Base-by-base conservation (phyloP, 2,329 filamentous ascomycete species). In the Didymella arachidicola region DNA sequence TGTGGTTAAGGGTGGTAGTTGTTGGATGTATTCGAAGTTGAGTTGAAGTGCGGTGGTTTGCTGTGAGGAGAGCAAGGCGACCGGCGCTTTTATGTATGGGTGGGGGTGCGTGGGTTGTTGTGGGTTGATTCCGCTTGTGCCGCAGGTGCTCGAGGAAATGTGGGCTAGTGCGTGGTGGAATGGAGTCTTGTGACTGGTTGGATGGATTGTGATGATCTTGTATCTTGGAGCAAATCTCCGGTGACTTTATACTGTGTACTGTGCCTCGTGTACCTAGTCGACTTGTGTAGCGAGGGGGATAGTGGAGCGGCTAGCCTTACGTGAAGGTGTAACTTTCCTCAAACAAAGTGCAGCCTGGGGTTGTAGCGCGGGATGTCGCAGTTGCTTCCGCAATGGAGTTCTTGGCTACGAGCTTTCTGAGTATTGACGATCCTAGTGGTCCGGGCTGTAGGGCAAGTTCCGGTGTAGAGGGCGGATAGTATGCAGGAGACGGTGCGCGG, bases 281-380 rank as follows among this genome's bases (percentile, higher is more conserved):
- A 50, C 16, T 53, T 52, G 58, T 53, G 58, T 53, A 46, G 56
- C 39, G 48, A 43, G 51, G 26, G 45, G 47, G 58, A 59, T 47
- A 60, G 59, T 57, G 56, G 43, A 58, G 63, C 49, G 39, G 42
- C 50, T 59, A 59, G 45, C 34, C 45, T 25, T 61, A 52, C 61
- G 61, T 58, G 56, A 60, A 55, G 49, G 43, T 53, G 44, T 49
- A 50, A 39, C 41, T 53, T 39, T 53, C 25, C 41, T 54, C 50
- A 49, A 54, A 49, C 50, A 45, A 54, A n/a, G 39, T 54, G 47
- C 42, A 39, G 52, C 46, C 51, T 60, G 42, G 57, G 36, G 64
- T 50, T 69, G 65, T 61, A 64, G 71, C 67, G 70, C 62, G 70
- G 72, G 67, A 70, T 68, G 72, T 73, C 63, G 68, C 72, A 72